Evolutionary conservation across 371 early-diverging fungal genomes (phyloP), one percentile per base, ranked within the genome.

Genomic region (Lichtheimia ramosa): DNA sequence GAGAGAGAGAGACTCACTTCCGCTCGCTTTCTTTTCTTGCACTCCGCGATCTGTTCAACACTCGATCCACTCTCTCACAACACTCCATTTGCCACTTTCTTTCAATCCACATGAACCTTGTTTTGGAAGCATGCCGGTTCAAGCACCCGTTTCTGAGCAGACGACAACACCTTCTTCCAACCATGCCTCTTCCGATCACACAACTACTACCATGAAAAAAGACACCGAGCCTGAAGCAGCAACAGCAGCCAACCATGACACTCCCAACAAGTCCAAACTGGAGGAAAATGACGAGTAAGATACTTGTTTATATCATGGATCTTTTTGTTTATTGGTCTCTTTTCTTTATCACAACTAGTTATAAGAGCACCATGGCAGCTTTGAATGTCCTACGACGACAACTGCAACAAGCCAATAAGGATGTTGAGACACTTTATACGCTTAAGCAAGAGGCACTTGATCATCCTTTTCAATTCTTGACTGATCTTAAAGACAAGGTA

Each of bases 401-500:
- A 54, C 60, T 83, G 15, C 58, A 65, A 39, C 75, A 71, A 60
- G 83, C 83, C 0, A 71, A 66, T 0, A 65, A 75, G 39, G 83
- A 83, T 63, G 51, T 85, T 3, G 59, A 71, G 27, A 61, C 65
- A 2, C 58, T 85, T 16, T 57, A 73, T 25, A 58, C 54, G 7
- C 58, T 85, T 14, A 85, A 85, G 54, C 58, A 69, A 40, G 71
- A 71, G 52, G 83, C 83, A 12, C 53, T 82, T 21, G 55, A 65
- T 0, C 74, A 79, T 12, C 86, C 86, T 6, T 74, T 76, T 64
- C 71, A 73, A 14, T 85, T 83, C 62, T 54, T 85, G 39, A 54
- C 59, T 5, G 70, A 74, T 41, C 48, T 85, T 24, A 81, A 78
- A 62, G 43, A 48, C 16, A 80, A 79, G 69, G 81, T 77, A 40